These are phyloP conservation scores for Gastrolobium bilobum DNA, from an alignment of 306 rosid genomes.

Conservation along the genomic window DNA sequence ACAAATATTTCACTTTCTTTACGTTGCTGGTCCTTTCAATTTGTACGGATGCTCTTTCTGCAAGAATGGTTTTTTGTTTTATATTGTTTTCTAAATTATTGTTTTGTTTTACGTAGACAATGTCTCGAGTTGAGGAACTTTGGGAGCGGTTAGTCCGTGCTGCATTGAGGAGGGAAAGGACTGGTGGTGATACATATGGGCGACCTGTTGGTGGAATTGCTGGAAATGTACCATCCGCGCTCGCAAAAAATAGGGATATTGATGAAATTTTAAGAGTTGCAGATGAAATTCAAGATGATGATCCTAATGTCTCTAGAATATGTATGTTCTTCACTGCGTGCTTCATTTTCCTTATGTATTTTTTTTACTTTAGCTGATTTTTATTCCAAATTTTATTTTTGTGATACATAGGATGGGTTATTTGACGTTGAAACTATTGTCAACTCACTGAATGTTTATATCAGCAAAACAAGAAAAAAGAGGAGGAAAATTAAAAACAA, in stretches of 20 bases:
- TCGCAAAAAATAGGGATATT: conserved; percentile 90
- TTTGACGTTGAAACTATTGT: conserved; percentile 10
- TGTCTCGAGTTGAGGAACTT: conserved; percentile 83
- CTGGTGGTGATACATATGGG: conserved; percentile 77
- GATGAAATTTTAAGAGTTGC: conserved; percentile 97
- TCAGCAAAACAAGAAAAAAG: conserved; percentile 1
- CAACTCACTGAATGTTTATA: background rate
- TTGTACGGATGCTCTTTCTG: background rate
- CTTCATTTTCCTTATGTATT: background rate
- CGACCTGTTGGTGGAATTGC: conserved; percentile 78
- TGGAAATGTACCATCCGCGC: conserved; percentile 90
- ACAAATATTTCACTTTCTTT: background rate
- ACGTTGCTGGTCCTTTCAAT: background rate
- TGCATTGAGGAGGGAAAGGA: conserved; percentile 80
- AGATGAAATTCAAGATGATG: conserved; percentile 94
- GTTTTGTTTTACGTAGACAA: conserved; percentile 49
- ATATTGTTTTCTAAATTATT: background rate
- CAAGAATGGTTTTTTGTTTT: conserved; percentile 4
- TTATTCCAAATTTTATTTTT: background rate
- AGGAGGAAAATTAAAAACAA: background rate
- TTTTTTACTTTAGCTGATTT: background rate
- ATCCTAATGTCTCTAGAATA: conserved; percentile 84
- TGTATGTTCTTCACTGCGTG: conserved; percentile 57
- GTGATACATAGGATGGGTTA: conserved; percentile 11
- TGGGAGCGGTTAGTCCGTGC: conserved; percentile 97